Evolutionary conservation across 2,329 filamentous ascomycete genomes (phyloP).

Genomic region (Sphaceloma murrayae): DNA sequence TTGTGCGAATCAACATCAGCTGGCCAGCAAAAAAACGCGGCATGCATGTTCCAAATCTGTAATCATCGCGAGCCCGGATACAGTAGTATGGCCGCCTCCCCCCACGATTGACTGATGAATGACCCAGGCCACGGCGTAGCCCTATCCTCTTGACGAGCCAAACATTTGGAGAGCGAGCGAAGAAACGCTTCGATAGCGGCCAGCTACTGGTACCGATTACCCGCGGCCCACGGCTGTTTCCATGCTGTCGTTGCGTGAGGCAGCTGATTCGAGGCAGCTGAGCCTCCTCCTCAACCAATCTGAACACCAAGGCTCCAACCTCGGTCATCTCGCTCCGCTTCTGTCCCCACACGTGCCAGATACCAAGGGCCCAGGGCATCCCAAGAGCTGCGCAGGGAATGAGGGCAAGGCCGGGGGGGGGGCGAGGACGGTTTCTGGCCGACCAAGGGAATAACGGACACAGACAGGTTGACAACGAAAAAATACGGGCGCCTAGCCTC

Average conservation of each 20-base stretch:
- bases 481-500: conserved; percentile 3
- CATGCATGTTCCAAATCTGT: conserved; percentile 3
- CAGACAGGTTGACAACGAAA: neutral
- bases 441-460: conserved; percentile 12
- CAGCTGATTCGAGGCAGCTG: no score
- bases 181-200: conserved; percentile 13
- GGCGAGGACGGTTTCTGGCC: neutral
- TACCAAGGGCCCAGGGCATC: neutral
- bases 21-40: no score
- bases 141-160: conserved; percentile 1
- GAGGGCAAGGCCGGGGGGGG: no score
- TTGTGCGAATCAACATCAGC: no score
- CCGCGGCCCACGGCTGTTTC: conserved; percentile 6
- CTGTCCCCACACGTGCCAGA: neutral
- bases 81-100: no score
- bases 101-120: no score
- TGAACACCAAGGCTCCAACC: neutral
- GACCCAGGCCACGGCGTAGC: conserved; percentile 7
- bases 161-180: conserved; percentile 7
- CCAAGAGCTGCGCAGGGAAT: no score
- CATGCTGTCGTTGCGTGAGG: no score
- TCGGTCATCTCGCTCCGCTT: neutral
- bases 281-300: neutral
- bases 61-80: conserved; percentile 1
- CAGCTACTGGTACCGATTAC: conserved; percentile 4